Percentiles rank a stretch among this genome's conserved stretches.
These are phyloP conservation scores for Ambrosiella cleistominuta DNA, from an alignment of 2,329 filamentous ascomycete genomes.

Conservation along the genomic window DNA sequence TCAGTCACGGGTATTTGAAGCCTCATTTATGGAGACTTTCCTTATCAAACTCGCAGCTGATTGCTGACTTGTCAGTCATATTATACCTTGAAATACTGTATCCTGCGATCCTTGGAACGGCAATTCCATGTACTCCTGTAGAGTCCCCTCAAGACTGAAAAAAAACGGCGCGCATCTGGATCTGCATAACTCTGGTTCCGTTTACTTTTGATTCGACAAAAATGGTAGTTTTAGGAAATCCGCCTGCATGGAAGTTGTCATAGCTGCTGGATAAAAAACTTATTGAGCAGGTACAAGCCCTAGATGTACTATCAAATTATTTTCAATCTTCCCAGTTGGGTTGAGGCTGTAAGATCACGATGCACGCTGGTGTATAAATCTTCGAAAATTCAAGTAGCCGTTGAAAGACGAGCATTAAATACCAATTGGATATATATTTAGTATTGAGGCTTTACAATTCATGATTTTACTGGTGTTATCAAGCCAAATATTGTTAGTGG, in stretches of 20 bases:
- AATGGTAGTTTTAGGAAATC: background rate
- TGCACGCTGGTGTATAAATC: no score
- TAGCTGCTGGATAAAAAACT: no score
- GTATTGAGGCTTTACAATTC: no score
- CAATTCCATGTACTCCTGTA: background rate
- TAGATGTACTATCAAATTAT: background rate
- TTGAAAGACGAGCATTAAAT: no score
- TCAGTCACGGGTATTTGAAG: background rate
- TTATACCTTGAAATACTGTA: background rate
- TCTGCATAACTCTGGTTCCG: background rate
- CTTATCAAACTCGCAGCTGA: background rate
- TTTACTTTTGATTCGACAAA: background rate
- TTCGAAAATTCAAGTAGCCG: no score
- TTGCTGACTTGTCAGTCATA: background rate
- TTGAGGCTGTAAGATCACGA: background rate
- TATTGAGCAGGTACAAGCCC: background rate
- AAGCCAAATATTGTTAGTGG: no score
- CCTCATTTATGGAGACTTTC: background rate
- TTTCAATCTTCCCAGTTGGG: background rate
- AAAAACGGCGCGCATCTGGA: background rate
- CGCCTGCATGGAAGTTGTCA: background rate
- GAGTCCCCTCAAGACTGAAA: background rate
- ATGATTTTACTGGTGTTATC: no score
- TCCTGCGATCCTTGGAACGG: background rate
- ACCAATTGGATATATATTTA: no score